These are phyloP conservation scores for Starmerella roubikii DNA, from an alignment of 805 yeast species.

Conservation along the genomic window DNA sequence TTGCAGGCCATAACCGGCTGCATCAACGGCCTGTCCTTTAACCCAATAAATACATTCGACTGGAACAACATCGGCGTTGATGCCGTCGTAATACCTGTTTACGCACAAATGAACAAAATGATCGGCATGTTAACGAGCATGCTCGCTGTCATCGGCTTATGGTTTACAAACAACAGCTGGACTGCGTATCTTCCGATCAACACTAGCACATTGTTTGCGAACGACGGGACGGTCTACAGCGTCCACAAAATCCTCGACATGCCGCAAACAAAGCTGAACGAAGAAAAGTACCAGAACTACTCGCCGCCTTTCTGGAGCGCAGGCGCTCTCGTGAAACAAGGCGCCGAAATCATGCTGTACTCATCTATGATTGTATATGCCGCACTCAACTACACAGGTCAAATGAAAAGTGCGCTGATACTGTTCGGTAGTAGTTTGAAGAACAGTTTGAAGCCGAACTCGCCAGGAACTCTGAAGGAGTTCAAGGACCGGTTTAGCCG, in stretches of 20 bases:
- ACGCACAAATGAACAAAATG: constrained; percentile 26
- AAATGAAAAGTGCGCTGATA: constrained; percentile 21
- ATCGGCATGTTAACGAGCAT: constrained; percentile 30
- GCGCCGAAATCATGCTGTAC: constrained; percentile 39
- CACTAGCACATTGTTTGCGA: constrained; percentile 30
- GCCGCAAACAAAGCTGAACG: constrained; percentile 28
- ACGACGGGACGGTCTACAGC: constrained; percentile 33
- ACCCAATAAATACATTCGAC: constrained; percentile 36
- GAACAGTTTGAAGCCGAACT: constrained; percentile 1
- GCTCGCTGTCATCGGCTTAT: constrained; percentile 24
- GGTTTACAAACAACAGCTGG: constrained; percentile 39
- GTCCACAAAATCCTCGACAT: constrained; percentile 33
- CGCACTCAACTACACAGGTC: constrained; percentile 32
- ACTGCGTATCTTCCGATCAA: constrained; percentile 40
- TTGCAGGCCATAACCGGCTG: constrained; percentile 54
- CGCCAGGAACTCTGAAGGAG: constrained; percentile 2
- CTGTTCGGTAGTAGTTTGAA: constrained; percentile 6
- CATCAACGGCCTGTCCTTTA: constrained; percentile 30
- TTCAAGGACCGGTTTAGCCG: constrained; percentile 25
- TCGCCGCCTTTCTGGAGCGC: constrained; percentile 50
- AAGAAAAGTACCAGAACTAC: constrained; percentile 32
- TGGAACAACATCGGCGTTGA: constrained; percentile 29
- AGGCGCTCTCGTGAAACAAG: constrained; percentile 39
- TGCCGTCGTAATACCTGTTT: constrained; percentile 34
- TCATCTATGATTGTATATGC: constrained; percentile 42